phyloP scores from a whole-genome alignment of 306 rosid species.

The Hippophae rhamnoides region DNA sequence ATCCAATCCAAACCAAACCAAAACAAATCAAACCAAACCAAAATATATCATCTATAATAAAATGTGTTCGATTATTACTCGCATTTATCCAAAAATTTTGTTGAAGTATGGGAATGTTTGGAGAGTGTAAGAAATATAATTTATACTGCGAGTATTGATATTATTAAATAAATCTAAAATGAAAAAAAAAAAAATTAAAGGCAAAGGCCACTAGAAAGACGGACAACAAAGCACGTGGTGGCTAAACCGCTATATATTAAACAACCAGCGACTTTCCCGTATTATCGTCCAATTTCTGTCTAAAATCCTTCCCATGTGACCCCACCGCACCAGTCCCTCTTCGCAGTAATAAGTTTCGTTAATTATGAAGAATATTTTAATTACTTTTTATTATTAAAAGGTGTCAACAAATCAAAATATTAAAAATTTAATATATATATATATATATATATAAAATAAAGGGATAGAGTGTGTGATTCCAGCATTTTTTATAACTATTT shows the following conservation, averaged over 20 bases:
- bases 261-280: slow-evolving; percentile 64
- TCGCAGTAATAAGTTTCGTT: background rate
- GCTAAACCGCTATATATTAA: slow-evolving; percentile 36
- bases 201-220: slow-evolving; percentile 24
- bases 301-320: slow-evolving; percentile 22
- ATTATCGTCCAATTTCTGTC: slow-evolving; percentile 86
- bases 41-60: too few relatives aligned
- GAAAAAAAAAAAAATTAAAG: background rate
- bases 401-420: background rate
- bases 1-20: too few relatives aligned
- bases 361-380: background rate
- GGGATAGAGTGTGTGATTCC: too few relatives aligned
- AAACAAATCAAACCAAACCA: too few relatives aligned
- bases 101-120: too few relatives aligned
- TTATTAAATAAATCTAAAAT: background rate
- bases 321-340: slow-evolving; percentile 8
- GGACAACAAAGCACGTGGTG: slow-evolving; percentile 77
- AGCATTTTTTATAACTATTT: too few relatives aligned
- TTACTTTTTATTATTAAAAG: background rate
- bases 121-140: too few relatives aligned
- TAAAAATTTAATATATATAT: background rate
- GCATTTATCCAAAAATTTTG: too few relatives aligned
- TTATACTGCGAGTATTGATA: background rate
- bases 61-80: too few relatives aligned
- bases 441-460: background rate